Base-by-base conservation (phyloP, 352 stramenopile species). In the Elongisporangium undulatum region DNA sequence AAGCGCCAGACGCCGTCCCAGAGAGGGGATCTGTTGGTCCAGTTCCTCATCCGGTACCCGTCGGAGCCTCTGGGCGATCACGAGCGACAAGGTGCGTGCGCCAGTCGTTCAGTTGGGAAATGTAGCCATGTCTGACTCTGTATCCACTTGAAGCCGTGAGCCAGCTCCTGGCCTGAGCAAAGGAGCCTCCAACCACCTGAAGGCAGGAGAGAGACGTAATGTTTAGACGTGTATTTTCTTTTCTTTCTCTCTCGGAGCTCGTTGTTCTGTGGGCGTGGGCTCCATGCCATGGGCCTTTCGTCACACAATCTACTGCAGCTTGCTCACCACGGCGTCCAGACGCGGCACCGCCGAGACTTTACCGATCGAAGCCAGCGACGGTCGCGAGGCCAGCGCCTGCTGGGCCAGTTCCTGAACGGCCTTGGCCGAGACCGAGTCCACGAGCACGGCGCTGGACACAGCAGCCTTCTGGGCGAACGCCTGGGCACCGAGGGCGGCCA, bases 1-100 rank as follows among this genome's bases (percentile, higher is more conserved):
- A 63, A 91, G 53, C 73, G 89, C 59, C 82, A 89, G 54, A 75
- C 80, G 16, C 68, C 81, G 49, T 77, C 68, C 8, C 58, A 77
- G 52, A 70, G 66, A 49, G 71, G 93, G 23, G 82, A 97, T 66
- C 75, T 98, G 29, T 87, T 92, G 58, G 80, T 99, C 52, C 97
- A 90, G 16, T 98, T 98, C 75, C 68, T 92, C 50, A 94, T 99
- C 39, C 60, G 89, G 58, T 98, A 98, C 72, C 94, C 94, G 9
- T 82, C 83, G 45, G 59, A 76, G 39, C 65, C 93, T 17, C 61
- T 79, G 9, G 57, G 58, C 2, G 26, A 21, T 0, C 12, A 57
- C 20, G 65, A 68, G 38, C 55, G 64, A 48, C 45, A 56, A 26
- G 23, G 34, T 45, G 34, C 34, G 34, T 45, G 34, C 2, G 10